A percentile compares a stretch with the other conserved stretches of the same genome.
Conservation (phyloP, 2,329 filamentous ascomycete species). For the Fusarium circinatum region DNA sequence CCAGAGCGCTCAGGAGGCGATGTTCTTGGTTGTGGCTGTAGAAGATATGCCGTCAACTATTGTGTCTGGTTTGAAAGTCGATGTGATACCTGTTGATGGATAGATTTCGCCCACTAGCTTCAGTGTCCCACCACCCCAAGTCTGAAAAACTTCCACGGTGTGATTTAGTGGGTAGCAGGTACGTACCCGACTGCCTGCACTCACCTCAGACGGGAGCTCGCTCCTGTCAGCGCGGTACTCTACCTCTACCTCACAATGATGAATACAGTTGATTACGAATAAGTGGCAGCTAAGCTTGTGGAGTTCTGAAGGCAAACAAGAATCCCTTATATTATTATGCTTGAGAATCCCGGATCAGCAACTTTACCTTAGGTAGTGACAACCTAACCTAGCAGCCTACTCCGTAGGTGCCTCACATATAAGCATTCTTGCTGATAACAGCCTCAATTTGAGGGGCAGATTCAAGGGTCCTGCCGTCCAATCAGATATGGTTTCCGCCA, state of each 20-base stretch:
- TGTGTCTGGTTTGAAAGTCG: conserved; percentile 34
- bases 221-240: not conserved
- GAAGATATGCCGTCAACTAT: conserved; percentile 25
- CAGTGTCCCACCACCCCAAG: conserved; percentile 30
- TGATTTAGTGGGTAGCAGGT: conserved; percentile 40
- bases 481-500: conserved; percentile 14
- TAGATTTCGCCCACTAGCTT: conserved; percentile 41
- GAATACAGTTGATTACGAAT: not conserved
- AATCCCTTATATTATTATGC: not conserved
- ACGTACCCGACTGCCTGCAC: conserved; percentile 37
- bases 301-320: not conserved
- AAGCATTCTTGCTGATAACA: not conserved
- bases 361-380: not conserved
- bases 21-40: conserved; percentile 30
- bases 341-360: too few species aligned
- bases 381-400: not conserved
- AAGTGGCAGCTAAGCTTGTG: not conserved
- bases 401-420: not conserved
- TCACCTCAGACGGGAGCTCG: not conserved
- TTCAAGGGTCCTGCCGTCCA: conserved; percentile 10
- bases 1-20: conserved; percentile 32
- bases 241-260: not conserved
- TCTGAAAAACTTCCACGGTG: conserved; percentile 44
- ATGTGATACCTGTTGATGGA: conserved; percentile 34
- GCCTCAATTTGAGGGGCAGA: conserved; percentile 23